Base-by-base conservation (phyloP, 257 asterid genomes). In the Eustoma russellianum region DNA sequence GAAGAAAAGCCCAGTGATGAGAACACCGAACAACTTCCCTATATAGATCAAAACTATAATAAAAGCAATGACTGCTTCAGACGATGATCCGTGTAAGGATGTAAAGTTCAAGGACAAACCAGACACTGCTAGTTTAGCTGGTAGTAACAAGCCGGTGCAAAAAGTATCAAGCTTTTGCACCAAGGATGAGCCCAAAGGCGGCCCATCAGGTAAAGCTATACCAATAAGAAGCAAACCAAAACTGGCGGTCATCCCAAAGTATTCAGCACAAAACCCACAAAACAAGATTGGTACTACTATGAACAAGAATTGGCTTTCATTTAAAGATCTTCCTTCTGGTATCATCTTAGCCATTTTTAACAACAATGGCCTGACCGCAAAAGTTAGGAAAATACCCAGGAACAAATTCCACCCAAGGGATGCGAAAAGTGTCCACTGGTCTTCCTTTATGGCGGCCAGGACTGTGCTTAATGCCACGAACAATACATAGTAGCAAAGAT, bases 181-280 rank as follows among this genome's bases (percentile, higher is more conserved):
- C 62, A 79, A 19, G 2, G 67, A 41, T 4, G 87, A 62, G 6
- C 79, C 80, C 18, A 79, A 28, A 0, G 87, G 83, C 2, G 83
- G 81, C 13, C 81, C 83, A 45, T 79, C 77, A 0, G 83, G 86
- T 48, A 71, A 50, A 3, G 69, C 63, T 12, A 74, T 6, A 1
- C 87, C 83, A 28, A 73, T 63, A 41, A 79, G 10, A 19, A 85
- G 75, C 11, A 82, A 48, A 3, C 91, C 94, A 0, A 81, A 28
- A 0, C 68, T 77, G 3, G 81, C 70, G 0, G 83, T 83, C 59
- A 77, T 77, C 3, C 94, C 94, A 1, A 77, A 41, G 15, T 47
- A 9, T 67, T 84, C 80, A 0, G 83, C 8, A 1, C 66, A 48
- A 0, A 79, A 48, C 0, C 76, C 83, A 24, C 77, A 74, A 0